Base-by-base conservation (phyloP, 306 rosid species). In the Castanospermum australe region DNA sequence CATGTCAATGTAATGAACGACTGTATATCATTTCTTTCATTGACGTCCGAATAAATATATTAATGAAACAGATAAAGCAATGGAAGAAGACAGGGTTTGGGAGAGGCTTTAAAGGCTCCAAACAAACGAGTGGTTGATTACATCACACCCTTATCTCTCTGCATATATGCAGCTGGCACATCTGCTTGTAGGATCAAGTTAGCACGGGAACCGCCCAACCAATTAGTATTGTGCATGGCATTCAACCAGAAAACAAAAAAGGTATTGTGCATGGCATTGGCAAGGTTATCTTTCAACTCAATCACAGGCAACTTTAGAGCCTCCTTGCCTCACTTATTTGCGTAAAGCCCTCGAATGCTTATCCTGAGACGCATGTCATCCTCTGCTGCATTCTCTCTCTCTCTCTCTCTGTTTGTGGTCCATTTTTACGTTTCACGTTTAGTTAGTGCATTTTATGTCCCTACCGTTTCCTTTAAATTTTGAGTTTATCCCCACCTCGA, bases 311-410 rank as follows among this genome's bases (percentile, higher is more conserved):
- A 55, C 78, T 70, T 85, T 76, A 54, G 76, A 51, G 59, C 15
- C 13, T 50, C 24, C 45, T 57, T 77, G 78, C 30, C 48, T 82
- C 84, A 42, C 62, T 36, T 38, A 83, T 76, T 81, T 83, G 66
- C 87, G 89, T 83, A 80, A 66, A 59, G 76, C 83, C 81, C 10
- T 76, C 35, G 6, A 76, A 86, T 86, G 76, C 85, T 82, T 83
- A 83, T 83, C 89, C 67, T 70, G 25, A 60, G 65, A 54, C 15
- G 68, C 64, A 62, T 45, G 84, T 67, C 66, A 42, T 78, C 47
- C 2, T 74, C 51, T 78, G 30, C 15, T 51, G 28, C 75, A 74
- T 84, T 75, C 74, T 68, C 36, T 45, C 35, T 45, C 79, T 30
- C 57, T 54, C 14, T 64, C 7, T 11, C 17, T 74, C 9, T 21